These are phyloP conservation scores for Umbilicus rupestris DNA, from an alignment of 164 flowering plant genomes.

Conservation along the genomic window DNA sequence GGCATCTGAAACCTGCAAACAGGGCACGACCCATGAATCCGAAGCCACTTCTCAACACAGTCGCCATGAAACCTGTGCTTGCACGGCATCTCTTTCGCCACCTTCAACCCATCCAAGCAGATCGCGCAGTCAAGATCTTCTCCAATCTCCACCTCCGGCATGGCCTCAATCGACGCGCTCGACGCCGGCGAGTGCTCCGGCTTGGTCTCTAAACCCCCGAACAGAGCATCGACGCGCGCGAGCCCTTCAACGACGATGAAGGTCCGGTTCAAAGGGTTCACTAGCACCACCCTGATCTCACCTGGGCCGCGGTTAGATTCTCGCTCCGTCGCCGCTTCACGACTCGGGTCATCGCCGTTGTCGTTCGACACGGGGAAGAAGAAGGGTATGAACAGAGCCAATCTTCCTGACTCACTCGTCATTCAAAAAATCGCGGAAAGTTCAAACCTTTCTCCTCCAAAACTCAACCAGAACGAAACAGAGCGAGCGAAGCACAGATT, in stretches of 20 bases:
- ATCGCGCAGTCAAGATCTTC: neutral
- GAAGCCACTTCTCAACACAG: conserved; percentile 10
- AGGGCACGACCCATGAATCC: conserved; percentile 11
- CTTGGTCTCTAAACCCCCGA: neutral
- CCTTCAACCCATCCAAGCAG: conserved; percentile 1
- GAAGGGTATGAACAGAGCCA: neutral
- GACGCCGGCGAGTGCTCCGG: neutral
- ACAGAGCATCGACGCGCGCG: neutral
- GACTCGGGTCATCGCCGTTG: neutral
- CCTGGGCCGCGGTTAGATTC: neutral
- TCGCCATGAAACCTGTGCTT: conserved; percentile 5
- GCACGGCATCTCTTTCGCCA: conserved; percentile 10
- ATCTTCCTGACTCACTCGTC: too few species aligned
- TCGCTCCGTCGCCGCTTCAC: neutral
- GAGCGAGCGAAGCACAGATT: too few species aligned
- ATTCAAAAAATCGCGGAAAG: too few species aligned
- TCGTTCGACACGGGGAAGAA: neutral
- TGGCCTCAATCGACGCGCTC: neutral
- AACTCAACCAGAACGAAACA: too few species aligned
- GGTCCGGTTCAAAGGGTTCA: neutral
- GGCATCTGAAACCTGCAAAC: conserved; percentile 7
- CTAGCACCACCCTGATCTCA: neutral
- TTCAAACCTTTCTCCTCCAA: too few species aligned
- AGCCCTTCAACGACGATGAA: neutral
- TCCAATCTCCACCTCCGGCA: conserved; percentile 1